Percentiles rank a stretch among this genome's conserved stretches.
These are phyloP conservation scores for Plectosphaerella sp. DNA, from an alignment of 2,329 filamentous ascomycete genomes.

Conservation along the genomic window DNA sequence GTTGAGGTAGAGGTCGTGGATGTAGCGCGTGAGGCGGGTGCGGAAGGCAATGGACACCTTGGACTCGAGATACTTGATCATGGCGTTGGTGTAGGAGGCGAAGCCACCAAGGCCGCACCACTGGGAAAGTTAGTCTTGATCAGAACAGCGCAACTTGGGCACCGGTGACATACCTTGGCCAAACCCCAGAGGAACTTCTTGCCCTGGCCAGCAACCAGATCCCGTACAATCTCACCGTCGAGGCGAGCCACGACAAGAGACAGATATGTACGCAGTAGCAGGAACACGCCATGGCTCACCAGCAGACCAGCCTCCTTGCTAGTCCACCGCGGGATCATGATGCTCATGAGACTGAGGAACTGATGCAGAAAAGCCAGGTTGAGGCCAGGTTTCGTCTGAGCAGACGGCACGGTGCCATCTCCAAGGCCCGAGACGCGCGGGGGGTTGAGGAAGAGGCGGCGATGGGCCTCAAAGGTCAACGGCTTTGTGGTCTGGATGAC, in stretches of 20 bases:
- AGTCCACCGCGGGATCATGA: constrained; percentile 93
- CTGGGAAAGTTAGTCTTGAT: constrained; percentile 24
- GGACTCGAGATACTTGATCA: constrained; percentile 97
- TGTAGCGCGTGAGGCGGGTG: constrained; percentile 89
- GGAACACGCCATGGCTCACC: constrained; percentile 81
- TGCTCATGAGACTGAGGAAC: constrained; percentile 91
- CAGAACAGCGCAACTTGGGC: not conserved
- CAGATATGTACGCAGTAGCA: constrained; percentile 89
- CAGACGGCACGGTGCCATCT: constrained; percentile 73
- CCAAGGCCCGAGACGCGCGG: constrained; percentile 75
- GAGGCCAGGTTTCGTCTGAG: constrained; percentile 87
- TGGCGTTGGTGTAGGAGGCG: constrained; percentile 95
- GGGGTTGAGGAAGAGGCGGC: constrained; percentile 87
- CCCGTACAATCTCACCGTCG: constrained; percentile 93
- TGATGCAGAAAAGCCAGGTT: constrained; percentile 97
- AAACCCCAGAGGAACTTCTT: constrained; percentile 85
- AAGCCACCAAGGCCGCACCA: constrained; percentile 94
- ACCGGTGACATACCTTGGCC: constrained; percentile 59
- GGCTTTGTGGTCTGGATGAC: constrained; percentile 86
- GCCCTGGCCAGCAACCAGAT: constrained; percentile 92
- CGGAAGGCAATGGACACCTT: constrained; percentile 98
- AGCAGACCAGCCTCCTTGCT: constrained; percentile 93
- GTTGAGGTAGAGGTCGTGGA: constrained; percentile 94
- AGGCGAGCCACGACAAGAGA: constrained; percentile 88
- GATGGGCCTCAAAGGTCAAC: constrained; percentile 93